Evolutionary conservation across 345 rosid species (phyloP).

Genomic region (Crucihimalaya himalaica): DNA sequence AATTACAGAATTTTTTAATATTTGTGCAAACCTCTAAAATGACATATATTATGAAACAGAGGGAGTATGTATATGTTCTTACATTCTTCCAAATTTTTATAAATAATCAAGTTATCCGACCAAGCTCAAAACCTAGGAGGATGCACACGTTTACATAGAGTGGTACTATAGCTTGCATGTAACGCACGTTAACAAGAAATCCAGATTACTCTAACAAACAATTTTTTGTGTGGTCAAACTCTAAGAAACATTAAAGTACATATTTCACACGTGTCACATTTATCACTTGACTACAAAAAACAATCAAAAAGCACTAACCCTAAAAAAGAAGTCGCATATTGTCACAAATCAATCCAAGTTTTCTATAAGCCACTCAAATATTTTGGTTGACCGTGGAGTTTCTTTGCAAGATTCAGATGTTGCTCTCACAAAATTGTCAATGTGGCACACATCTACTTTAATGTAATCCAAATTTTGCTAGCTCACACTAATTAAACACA

Average conservation of each 20-base stretch:
- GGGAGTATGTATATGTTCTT: not conserved
- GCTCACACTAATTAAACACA: not conserved
- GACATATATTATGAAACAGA: too few species aligned
- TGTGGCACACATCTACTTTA: not conserved
- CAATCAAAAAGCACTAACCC: not conserved
- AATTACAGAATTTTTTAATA: too few species aligned
- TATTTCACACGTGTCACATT: slow-evolving; percentile 22
- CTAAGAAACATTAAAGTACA: not conserved
- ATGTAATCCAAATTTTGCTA: not conserved
- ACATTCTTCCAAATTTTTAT: not conserved
- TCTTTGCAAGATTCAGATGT: slow-evolving; percentile 4
- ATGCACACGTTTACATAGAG: slow-evolving; percentile 13
- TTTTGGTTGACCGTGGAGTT: slow-evolving; percentile 21
- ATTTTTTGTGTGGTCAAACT: not conserved
- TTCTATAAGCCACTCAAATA: not conserved
- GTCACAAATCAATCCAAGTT: slow-evolving; percentile 23
- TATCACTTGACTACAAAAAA: not conserved
- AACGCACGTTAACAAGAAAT: slow-evolving; percentile 14
- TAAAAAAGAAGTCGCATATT: slow-evolving; percentile 4
- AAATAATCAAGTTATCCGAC: not conserved
- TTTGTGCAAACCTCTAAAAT: too few species aligned
- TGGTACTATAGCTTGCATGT: not conserved
- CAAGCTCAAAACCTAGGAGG: slow-evolving; percentile 7
- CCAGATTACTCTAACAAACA: not conserved
- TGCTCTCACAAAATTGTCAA: slow-evolving; percentile 8